These are phyloP conservation scores for Alternaria arborescens DNA, from an alignment of 2,329 filamentous ascomycete genomes.

Conservation along the genomic window DNA sequence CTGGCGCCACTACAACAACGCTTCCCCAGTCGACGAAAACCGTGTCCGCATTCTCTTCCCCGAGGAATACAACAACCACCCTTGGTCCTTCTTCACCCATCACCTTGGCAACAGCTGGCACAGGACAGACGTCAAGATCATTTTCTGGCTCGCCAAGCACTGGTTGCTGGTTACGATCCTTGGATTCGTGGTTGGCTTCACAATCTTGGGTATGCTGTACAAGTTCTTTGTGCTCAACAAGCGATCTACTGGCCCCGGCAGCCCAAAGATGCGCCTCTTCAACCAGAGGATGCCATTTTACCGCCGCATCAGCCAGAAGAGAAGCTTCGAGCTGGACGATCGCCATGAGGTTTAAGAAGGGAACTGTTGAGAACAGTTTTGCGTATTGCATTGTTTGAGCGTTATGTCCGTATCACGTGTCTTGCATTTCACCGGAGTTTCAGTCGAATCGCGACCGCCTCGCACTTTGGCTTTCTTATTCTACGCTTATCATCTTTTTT, in stretches of 20 bases:
- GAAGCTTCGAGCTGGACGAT: constrained; percentile 45
- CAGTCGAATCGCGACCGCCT: constrained; percentile 23
- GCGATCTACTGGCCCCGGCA: constrained; percentile 25
- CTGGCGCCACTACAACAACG: constrained; percentile 75
- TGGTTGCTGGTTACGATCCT: constrained; percentile 65
- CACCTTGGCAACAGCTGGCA: constrained; percentile 73
- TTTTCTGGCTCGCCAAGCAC: constrained; percentile 69
- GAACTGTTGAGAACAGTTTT: neutral
- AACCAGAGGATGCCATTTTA: constrained; percentile 46
- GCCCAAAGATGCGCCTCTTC: constrained; percentile 25
- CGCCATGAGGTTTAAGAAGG: constrained; percentile 45
- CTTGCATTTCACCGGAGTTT: constrained; percentile 38
- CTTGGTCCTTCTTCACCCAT: constrained; percentile 77
- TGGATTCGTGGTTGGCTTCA: constrained; percentile 62
- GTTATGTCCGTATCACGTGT: constrained; percentile 25
- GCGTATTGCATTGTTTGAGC: constrained; percentile 32
- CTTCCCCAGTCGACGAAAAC: constrained; percentile 58
- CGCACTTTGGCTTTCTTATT: constrained; percentile 19
- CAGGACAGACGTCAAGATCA: constrained; percentile 68
- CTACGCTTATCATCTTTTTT: neutral
- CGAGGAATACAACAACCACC: constrained; percentile 72
- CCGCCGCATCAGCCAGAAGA: constrained; percentile 48
- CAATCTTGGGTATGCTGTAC: constrained; percentile 62
- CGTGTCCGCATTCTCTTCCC: constrained; percentile 74
- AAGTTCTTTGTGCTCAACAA: constrained; percentile 57